Base-by-base conservation (phyloP, 805 yeast species). In the Suhomyces sp. region DNA sequence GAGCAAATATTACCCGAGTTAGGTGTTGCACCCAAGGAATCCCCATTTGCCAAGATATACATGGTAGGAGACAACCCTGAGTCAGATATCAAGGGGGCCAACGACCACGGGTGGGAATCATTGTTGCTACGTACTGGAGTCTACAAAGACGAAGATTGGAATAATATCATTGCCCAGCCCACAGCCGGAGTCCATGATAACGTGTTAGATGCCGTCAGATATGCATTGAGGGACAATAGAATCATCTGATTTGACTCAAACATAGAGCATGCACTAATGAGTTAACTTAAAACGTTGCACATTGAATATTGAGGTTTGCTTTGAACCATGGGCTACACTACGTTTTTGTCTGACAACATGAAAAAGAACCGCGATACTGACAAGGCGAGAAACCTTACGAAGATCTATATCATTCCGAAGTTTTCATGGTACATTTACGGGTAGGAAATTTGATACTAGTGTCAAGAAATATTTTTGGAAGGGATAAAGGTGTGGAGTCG, bases 11-110 rank as follows among this genome's bases (percentile, higher is more conserved):
- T 66, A 12, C 84, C 84, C 1, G 53, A 50, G 14, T 57, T 80
- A 36, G 72, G 76, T 19, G 48, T 46, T n/a, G 45, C 70, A 2
- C 66, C 68, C 2, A 33, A 18, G 12, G 38, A 42, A 13, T 45
- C 60, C 28, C 68, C 68, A 5, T 63, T 83, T 48, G 63, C 68
- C 23, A 60, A 72, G n/a, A 83, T 93, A 2, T 90, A 72, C 62
- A 93, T 93, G 98, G 87, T 93, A 22, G 98, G 98, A 19, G 98
- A 93, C 61, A 93, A 93, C 58, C 98, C 97, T 4, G 93, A 82
- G 19, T 77, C 88, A 33, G 98, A 93, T 56, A 93, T 93, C 35
- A 72, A 73, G 37, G 98, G 98, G 0, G 98, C 96, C 5, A 81
- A 83, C 48, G 65, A 68, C 32, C 80, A 81, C 54, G 95, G 96